A percentile compares a stretch with the other conserved stretches of the same genome.
phyloP scores from a whole-genome alignment of 345 rosid species.

The Mallotus nudiflorus region DNA sequence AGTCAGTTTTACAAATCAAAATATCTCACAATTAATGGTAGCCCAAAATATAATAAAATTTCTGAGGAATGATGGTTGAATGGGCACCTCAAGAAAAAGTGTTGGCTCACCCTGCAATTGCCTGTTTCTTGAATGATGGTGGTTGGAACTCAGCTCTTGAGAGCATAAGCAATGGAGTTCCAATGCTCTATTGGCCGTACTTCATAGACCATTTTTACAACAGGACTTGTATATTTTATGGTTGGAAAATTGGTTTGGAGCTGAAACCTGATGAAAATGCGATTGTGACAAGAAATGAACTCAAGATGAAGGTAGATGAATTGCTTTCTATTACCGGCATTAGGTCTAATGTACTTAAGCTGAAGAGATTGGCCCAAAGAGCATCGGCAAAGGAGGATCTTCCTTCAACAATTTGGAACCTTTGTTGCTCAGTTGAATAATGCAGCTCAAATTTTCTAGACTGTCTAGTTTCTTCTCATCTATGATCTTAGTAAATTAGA shows the following conservation, averaged over 20 bases:
- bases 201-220: too few relatives aligned
- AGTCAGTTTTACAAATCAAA: too few relatives aligned
- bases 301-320: slow-evolving; percentile 6
- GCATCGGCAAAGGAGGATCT: neutral
- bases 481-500: too few relatives aligned
- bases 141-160: slow-evolving; percentile 4
- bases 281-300: neutral
- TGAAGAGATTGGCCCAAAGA: slow-evolving; percentile 5
- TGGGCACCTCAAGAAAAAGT: slow-evolving; percentile 15
- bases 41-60: too few relatives aligned
- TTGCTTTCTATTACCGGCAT: slow-evolving; percentile 1
- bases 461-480: too few relatives aligned
- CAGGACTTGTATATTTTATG: neutral
- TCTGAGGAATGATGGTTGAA: neutral
- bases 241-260: slow-evolving; percentile 5
- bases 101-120: slow-evolving; percentile 6
- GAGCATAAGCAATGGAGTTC: neutral
- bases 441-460: too few relatives aligned
- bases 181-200: slow-evolving; percentile 15
- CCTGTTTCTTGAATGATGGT: slow-evolving; percentile 5
- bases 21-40: too few relatives aligned
- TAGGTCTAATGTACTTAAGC: neutral
- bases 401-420: neutral
- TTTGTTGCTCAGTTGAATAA: slow-evolving; percentile 8
- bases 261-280: neutral